A percentile compares a stretch with the other conserved stretches of the same genome.
Conservation (phyloP, 1,284 basidiomycete genomes). For the Cutaneotrichosporon dermatis region DNA sequence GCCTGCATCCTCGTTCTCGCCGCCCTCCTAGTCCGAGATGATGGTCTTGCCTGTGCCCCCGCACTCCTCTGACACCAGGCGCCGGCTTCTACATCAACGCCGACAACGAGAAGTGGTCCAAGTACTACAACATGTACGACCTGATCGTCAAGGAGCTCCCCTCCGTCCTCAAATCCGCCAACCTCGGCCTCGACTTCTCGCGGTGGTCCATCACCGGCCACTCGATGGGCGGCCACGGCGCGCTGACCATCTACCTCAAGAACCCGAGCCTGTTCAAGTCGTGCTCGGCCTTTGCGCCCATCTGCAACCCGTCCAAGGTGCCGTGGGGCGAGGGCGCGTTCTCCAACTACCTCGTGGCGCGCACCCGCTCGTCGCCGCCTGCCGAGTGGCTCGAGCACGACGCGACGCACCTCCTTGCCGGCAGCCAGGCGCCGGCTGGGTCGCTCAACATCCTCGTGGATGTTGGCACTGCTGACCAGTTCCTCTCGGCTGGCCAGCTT, state of each 20-base stretch:
- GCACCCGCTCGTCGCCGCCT: slow-evolving; percentile 51
- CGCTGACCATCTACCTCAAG: slow-evolving; percentile 82
- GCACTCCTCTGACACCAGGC: slow-evolving; percentile 49
- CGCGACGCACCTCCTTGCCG: slow-evolving; percentile 75
- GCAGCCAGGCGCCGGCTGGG: slow-evolving; percentile 53
- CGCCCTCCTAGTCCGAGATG: no score
- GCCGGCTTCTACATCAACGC: slow-evolving; percentile 94
- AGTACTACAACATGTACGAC: slow-evolving; percentile 87
- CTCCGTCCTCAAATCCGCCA: slow-evolving; percentile 63
- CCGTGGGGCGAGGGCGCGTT: slow-evolving; percentile 95
- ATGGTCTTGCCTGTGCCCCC: no score
- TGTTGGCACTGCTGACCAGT: slow-evolving; percentile 81
- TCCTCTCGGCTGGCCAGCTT: slow-evolving; percentile 79
- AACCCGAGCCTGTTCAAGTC: slow-evolving; percentile 69
- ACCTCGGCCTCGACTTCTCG: slow-evolving; percentile 54
- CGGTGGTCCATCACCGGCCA: slow-evolving; percentile 73
- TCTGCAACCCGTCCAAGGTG: slow-evolving; percentile 79
- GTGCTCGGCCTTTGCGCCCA: slow-evolving; percentile 89
- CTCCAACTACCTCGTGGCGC: slow-evolving; percentile 64
- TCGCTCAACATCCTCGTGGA: slow-evolving; percentile 75
- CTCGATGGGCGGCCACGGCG: slow-evolving; percentile 94
- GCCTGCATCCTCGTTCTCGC: not conserved
- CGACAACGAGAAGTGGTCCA: slow-evolving; percentile 69
- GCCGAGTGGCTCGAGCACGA: slow-evolving; percentile 59
- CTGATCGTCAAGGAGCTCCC: slow-evolving; percentile 80